Percentiles rank a stretch among this genome's conserved stretches.
These are phyloP conservation scores for Monilinia vaccinii-corymbosi DNA, from an alignment of 2,329 filamentous ascomycete species.

Conservation along the genomic window DNA sequence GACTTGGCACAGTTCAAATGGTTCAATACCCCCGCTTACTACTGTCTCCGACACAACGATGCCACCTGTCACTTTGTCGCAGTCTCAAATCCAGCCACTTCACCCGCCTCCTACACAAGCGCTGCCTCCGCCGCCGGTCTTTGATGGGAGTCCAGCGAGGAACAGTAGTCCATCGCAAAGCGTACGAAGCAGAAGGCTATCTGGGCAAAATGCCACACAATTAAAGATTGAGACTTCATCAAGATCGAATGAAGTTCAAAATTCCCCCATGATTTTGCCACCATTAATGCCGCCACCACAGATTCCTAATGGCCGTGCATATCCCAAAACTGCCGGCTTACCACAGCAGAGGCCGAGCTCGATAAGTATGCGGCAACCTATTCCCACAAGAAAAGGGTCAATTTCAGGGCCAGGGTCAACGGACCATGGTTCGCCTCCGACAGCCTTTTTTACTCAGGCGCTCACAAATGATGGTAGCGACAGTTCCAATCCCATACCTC, in stretches of 20 bases:
- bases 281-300: slow-evolving; percentile 24
- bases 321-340: slow-evolving; percentile 25
- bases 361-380: slow-evolving; percentile 14
- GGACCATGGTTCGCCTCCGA: slow-evolving; percentile 26
- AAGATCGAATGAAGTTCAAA: slow-evolving; percentile 13
- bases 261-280: slow-evolving; percentile 17
- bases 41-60: slow-evolving; percentile 54
- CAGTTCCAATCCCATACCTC: slow-evolving; percentile 25
- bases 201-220: slow-evolving; percentile 70
- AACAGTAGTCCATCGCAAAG: slow-evolving; percentile 33
- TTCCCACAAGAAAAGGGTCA: slow-evolving; percentile 23
- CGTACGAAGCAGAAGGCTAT: slow-evolving; percentile 69
- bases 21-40: slow-evolving; percentile 62
- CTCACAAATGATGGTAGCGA: slow-evolving; percentile 29
- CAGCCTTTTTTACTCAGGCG: slow-evolving; percentile 25
- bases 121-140: slow-evolving; percentile 33
- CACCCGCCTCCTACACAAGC: slow-evolving; percentile 34
- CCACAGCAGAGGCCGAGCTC: slow-evolving; percentile 15
- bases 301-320: slow-evolving; percentile 14
- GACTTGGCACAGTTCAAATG: slow-evolving; percentile 73
- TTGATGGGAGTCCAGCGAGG: slow-evolving; percentile 18
- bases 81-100: slow-evolving; percentile 20
- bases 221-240: slow-evolving; percentile 77
- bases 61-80: slow-evolving; percentile 23
- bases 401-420: slow-evolving; percentile 24